Conservation (phyloP, 805 yeast species). For the Ogataea henricii region DNA sequence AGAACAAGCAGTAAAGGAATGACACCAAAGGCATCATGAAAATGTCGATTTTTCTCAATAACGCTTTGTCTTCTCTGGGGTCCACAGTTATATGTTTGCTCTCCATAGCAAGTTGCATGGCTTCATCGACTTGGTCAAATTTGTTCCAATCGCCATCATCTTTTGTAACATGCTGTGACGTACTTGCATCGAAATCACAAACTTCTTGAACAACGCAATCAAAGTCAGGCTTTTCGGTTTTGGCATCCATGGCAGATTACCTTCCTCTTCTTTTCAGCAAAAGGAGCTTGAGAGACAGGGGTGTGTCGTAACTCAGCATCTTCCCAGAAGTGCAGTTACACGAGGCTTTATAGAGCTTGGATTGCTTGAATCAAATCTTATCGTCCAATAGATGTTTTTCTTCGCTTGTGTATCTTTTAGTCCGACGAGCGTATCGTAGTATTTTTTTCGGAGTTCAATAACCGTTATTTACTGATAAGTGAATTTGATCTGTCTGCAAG, state of each 20-base stretch:
- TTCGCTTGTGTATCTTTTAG: no score
- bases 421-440: no score
- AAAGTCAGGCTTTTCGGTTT: neutral
- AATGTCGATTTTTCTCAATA: slow-evolving; percentile 47
- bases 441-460: neutral
- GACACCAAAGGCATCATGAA: slow-evolving; percentile 54
- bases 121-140: neutral
- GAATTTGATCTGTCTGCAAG: neutral
- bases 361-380: no score
- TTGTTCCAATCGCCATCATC: neutral
- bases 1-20: slow-evolving; percentile 51
- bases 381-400: no score
- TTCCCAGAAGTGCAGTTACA: no score
- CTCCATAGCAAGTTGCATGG: neutral
- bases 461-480: neutral
- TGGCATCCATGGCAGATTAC: no score
- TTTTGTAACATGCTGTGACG: neutral
- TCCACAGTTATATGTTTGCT: neutral
- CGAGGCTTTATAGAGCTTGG: no score
- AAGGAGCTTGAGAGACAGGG: no score
- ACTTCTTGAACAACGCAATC: neutral
- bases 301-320: no score
- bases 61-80: slow-evolving; percentile 24
- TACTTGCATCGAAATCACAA: neutral
- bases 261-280: no score